Evolutionary conservation across 495 filamentous ascomycete species (phyloP), one percentile per base, ranked within the genome.

Genomic region (Podospora pseudopauciseta): DNA sequence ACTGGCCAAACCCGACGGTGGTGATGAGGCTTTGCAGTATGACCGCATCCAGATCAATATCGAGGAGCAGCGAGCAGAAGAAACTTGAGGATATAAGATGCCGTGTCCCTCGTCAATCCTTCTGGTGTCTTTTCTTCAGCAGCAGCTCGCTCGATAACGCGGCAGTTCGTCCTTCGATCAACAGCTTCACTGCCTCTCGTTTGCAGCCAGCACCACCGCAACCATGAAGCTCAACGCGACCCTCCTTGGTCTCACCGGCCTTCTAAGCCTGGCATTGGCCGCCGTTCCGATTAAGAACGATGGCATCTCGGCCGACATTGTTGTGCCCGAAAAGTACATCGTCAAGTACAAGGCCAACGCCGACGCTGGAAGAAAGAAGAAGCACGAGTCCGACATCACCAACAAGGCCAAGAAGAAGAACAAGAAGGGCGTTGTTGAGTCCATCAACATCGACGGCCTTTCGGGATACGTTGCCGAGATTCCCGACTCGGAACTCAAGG

Each of bases 291-390:
- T 73, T 64, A 53, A 30, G 19, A 72, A 75, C 49, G 28, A 61
- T 5, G 66, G 56, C 11, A 34, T 72, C 11, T 26, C 28, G n/a
- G 60, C 26, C 6, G 66, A 67, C 2, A 18, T 67, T 5, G 62
- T 73, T 2, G 54, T 73, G 13, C 66, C 68, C 0, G 71, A 75
- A 60, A 68, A 57, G 56, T 75, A 71, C 67, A 75, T 75, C 28
- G 63, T 75, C 67, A 72, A 65, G n/a, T 75, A 71, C 73, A 75
- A 72, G 65, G 18, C 70, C 23, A 58, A 60, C 27, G 63, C 60
- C 6, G 69, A 71, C 19, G 23, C 61, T 2, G 39, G 13, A 23
- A 28, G 55, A 44, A 63, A 59, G 15, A 68, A 67, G 55, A 60
- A 68, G 60, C 71, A 75, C 27, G 62, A 71, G 20, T 44, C 68